Evolutionary conservation across 345 rosid species (phyloP), one percentile per base, ranked within the genome.

Genomic region (Populus euphratica): DNA sequence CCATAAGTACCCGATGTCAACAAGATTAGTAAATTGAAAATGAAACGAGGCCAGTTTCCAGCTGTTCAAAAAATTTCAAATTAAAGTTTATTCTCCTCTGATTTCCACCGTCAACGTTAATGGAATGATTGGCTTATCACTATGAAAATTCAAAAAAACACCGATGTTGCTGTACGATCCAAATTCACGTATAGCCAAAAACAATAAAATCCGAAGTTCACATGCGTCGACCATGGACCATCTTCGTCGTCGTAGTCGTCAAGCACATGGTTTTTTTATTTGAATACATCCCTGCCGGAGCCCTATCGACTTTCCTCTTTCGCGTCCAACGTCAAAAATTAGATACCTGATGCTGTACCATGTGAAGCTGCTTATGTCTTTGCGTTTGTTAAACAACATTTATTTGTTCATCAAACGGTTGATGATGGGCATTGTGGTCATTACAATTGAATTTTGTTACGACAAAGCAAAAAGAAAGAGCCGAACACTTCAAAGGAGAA

Each of bases 71-170:
- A 23, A 68, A 5, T 5, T 77, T 77, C 75, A 70, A 77, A 77
- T 70, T 70, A 62, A 77, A 77, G 80, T 66, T 61, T 62, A 21
- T 13, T 76, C 27, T 43, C 31, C 12, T 69, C 9, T 38, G 79
- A 56, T 76, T 64, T 20, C 59, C 67, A 38, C 73, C 39, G 39
- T 54, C 73, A 39, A 73, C 49, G 23, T 2, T 14, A 31, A 10
- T 61, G 79, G 68, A 52, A 38, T 38, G 39, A 18, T 44, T 36
- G 69, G 62, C 69, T 44, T 25, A 70, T 67, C 5, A 66, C 17
- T 8, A 66, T 41, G 10, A 0, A 41, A 41, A 41, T 41, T 41
- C 44, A 41, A 41, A 41, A 41, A 10, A 11, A 41, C 44, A 41
- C 44, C 4, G 0, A 41, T 0, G 44, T 41, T 41, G 44, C 13